These are phyloP conservation scores for Boletellus emodensis DNA, from an alignment of 768 basidiomycete species.

Conservation along the genomic window DNA sequence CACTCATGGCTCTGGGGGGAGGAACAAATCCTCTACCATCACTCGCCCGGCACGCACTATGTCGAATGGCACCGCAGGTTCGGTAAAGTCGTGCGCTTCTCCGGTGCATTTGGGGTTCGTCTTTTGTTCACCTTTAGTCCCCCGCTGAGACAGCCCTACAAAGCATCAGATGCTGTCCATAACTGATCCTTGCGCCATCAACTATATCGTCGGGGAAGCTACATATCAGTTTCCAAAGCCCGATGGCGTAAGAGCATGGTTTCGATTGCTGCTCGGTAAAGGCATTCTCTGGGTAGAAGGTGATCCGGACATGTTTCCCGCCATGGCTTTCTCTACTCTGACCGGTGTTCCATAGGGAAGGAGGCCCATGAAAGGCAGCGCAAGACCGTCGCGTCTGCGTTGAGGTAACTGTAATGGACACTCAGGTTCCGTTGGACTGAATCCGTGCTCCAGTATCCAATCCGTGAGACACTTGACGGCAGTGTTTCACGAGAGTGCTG, in stretches of 20 bases:
- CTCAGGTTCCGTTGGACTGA: not conserved
- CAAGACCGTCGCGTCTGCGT: conserved; percentile 49
- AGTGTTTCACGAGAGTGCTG: conserved; percentile 54
- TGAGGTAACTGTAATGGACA: conserved; percentile 39
- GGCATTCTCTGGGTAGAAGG: conserved; percentile 69
- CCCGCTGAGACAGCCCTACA: conserved; percentile 5
- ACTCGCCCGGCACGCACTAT: conserved; percentile 49
- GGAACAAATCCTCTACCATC: conserved; percentile 53
- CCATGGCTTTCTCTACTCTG: not conserved
- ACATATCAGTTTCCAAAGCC: conserved; percentile 62
- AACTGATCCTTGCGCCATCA: conserved; percentile 50
- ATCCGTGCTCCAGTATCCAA: conserved; percentile 37
- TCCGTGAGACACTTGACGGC: conserved; percentile 49
- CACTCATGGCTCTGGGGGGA: conserved; percentile 59
- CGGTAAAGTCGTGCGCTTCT: conserved; percentile 53
- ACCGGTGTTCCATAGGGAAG: conserved; percentile 38
- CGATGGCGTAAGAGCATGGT: conserved; percentile 60
- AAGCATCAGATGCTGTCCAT: conserved; percentile 59
- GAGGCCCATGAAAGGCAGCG: conserved; percentile 55
- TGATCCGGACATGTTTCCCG: conserved; percentile 15
- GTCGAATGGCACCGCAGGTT: conserved; percentile 49
- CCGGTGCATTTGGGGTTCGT: conserved; percentile 53
- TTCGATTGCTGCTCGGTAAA: conserved; percentile 55
- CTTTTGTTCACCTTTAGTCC: conserved; percentile 2
- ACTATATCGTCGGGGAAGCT: conserved; percentile 51